phyloP scores from a whole-genome alignment of 1,284 basidiomycete species.

The Naganishia cerealis region DNA sequence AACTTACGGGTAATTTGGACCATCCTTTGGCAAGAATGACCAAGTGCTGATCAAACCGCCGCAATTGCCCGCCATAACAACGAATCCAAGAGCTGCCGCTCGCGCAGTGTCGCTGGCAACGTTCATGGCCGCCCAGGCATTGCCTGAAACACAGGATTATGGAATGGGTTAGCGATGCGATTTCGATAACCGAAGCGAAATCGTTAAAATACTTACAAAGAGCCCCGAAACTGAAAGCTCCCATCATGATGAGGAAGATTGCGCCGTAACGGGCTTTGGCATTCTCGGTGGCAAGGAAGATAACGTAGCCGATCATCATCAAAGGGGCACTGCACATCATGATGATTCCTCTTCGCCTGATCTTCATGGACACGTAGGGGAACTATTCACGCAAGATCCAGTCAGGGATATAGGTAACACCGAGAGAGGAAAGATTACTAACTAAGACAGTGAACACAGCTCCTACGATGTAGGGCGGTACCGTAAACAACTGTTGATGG shows the following conservation, averaged over 20 bases:
- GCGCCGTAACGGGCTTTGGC: constrained; percentile 31
- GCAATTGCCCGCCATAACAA: constrained; percentile 33
- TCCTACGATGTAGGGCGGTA: constrained; percentile 49
- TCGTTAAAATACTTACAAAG: constrained; percentile 5
- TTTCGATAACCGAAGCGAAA: neutral
- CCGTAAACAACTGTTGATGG: constrained; percentile 49
- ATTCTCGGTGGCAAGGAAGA: constrained; percentile 40
- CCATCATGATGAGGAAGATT: constrained; percentile 32
- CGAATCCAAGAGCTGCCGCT: constrained; percentile 28
- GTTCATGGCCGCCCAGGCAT: constrained; percentile 31
- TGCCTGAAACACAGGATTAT: neutral
- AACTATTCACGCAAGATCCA: constrained; percentile 8
- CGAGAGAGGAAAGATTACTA: neutral
- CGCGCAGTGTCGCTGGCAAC: constrained; percentile 30
- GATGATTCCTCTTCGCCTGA: constrained; percentile 42
- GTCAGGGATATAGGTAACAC: neutral
- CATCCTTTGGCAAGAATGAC: constrained; percentile 37
- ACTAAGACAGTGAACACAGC: constrained; percentile 40
- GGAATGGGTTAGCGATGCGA: neutral
- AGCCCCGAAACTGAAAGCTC: constrained; percentile 30
- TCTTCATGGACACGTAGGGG: constrained; percentile 42
- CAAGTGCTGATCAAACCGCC: constrained; percentile 40
- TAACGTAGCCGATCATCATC: constrained; percentile 47
- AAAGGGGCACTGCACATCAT: constrained; percentile 41
- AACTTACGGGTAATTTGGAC: constrained; percentile 37